These are phyloP conservation scores for Paraphoma sp. DNA, from an alignment of 2,329 filamentous ascomycete species.

Conservation along the genomic window DNA sequence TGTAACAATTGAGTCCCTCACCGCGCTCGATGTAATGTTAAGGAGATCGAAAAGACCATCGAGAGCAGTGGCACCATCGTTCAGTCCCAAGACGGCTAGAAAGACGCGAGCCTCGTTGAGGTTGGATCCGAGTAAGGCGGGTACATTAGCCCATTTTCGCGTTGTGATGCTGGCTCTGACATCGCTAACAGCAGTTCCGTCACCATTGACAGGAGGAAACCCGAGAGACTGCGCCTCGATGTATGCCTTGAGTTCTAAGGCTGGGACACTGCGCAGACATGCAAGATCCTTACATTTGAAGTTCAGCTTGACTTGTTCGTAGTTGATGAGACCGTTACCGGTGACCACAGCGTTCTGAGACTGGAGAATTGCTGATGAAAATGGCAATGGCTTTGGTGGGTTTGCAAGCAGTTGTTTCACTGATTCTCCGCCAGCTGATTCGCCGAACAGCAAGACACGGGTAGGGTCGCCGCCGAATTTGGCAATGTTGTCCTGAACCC, in stretches of 20 bases:
- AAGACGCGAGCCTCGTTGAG: slow-evolving; percentile 17
- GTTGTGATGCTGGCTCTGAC: slow-evolving; percentile 12
- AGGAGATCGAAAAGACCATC: slow-evolving; percentile 2
- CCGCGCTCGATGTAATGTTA: slow-evolving; percentile 7
- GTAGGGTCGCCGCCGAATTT: slow-evolving; percentile 59
- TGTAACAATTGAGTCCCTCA: slow-evolving; percentile 1
- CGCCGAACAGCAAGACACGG: slow-evolving; percentile 56
- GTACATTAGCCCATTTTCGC: slow-evolving; percentile 12
- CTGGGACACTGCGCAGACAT: slow-evolving; percentile 10
- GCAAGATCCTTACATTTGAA: slow-evolving; percentile 13
- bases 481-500: slow-evolving; percentile 40
- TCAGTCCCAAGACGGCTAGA: slow-evolving; percentile 6
- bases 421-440: slow-evolving; percentile 30
- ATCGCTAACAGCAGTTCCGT: slow-evolving; percentile 9
- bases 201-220: slow-evolving; percentile 17
- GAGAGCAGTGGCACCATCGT: slow-evolving; percentile 8
- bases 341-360: slow-evolving; percentile 18
- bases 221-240: slow-evolving; percentile 12
- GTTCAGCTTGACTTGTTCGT: slow-evolving; percentile 10
- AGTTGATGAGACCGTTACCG: slow-evolving; percentile 11
- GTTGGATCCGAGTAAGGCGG: slow-evolving; percentile 14
- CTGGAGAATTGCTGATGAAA: slow-evolving; percentile 32
- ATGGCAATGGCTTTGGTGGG: slow-evolving; percentile 19
- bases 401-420: slow-evolving; percentile 21
- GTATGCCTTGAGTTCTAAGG: slow-evolving; percentile 1